These are phyloP conservation scores for Helenozyma rhizophorensis DNA, from an alignment of 805 yeast species.

Conservation along the genomic window DNA sequence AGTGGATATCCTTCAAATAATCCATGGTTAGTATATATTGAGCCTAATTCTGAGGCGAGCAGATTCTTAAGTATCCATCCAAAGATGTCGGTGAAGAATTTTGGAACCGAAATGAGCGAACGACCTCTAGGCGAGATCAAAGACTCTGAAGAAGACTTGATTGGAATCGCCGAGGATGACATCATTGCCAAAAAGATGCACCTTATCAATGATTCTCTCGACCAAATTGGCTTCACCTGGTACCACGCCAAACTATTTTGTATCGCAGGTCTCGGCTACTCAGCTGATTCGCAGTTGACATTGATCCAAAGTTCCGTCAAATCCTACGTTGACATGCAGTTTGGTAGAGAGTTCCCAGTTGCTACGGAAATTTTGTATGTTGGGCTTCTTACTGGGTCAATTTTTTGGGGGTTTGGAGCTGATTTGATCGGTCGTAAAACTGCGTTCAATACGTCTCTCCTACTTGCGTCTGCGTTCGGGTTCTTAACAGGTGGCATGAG, in stretches of 20 bases:
- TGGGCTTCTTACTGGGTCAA: slow-evolving; percentile 50
- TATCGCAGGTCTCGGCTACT: slow-evolving; percentile 54
- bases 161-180: slow-evolving; percentile 22
- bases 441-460: slow-evolving; percentile 48
- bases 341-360: slow-evolving; percentile 39
- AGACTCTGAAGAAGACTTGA: background rate
- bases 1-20: too few relatives aligned
- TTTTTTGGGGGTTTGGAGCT: slow-evolving; percentile 54
- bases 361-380: slow-evolving; percentile 43
- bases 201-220: slow-evolving; percentile 50
- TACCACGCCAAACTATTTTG: slow-evolving; percentile 47
- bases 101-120: too few relatives aligned
- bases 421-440: slow-evolving; percentile 51
- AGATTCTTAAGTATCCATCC: too few relatives aligned
- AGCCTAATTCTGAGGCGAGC: too few relatives aligned
- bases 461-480: slow-evolving; percentile 47
- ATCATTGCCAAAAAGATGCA: slow-evolving; percentile 38
- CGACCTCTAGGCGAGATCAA: too few relatives aligned
- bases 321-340: slow-evolving; percentile 45
- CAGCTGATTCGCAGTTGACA: slow-evolving; percentile 40
- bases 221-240: slow-evolving; percentile 59
- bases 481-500: slow-evolving; percentile 52
- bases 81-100: too few relatives aligned
- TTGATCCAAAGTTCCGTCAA: slow-evolving; percentile 45
- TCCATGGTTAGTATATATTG: too few relatives aligned